Base-by-base conservation (phyloP, 2,329 filamentous ascomycete genomes). In the Monilinia aucupariae region DNA sequence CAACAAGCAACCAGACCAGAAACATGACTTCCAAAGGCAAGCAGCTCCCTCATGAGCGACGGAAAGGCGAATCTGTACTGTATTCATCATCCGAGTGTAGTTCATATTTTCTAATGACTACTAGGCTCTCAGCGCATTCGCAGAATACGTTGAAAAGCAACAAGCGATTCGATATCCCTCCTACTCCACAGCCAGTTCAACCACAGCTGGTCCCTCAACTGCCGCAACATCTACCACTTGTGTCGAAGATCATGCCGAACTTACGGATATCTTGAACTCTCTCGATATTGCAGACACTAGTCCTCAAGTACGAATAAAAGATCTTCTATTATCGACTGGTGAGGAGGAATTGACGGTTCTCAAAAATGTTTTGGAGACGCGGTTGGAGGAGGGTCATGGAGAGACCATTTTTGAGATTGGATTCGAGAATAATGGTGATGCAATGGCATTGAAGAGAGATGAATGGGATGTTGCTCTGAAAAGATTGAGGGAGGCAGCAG, bases 91-190 rank as follows among this genome's bases (percentile, higher is more conserved):
- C 15, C 30, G 13, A 51, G 30, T 64, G 9, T 39, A 20, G 45
- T 1, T 41, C 20, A 30, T 34, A 43, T 39, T 37, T 54, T 58
- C 67, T 59, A 37, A 55, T 17, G 37, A 37, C 49, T 12, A 47
- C 0, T 56, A 83, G 82, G 92, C 93, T 15, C 82, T 99, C 62
- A 94, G 90, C 79, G 94, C 97, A 71, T 99, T 99, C 75, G 92
- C 92, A 75, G 94, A 99, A 72, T 97, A 97, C 72, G 94, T 97
- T 68, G 92, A 97, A 76, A 89, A 92, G 75, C 92, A 97, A 75
- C 94, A 97, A 76, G 86, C 87, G 17, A 77, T 87, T 56, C 87
- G 89, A 63, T 87, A 85, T 69, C 83, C 83, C 1, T 72, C 59
- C 17, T 32, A 53, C 45, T 55, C 59, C 17, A 58, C 65, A 39